Percentiles rank a stretch among this genome's conserved stretches.
phyloP scores from a whole-genome alignment of 2,329 filamentous ascomycete genomes.

The Uncinocarpus reesii region DNA sequence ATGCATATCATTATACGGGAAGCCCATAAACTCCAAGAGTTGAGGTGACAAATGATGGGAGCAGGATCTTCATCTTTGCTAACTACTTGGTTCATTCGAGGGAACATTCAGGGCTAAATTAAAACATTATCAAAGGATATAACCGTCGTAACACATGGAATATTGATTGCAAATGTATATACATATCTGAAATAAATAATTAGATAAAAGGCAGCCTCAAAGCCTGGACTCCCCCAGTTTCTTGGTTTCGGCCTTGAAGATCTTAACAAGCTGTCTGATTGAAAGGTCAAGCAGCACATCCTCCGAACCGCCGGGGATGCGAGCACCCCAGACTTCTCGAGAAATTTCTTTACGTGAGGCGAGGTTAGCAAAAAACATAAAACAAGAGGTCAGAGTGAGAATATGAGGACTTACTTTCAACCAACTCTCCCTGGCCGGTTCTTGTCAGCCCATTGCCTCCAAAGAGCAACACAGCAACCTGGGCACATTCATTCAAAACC shows the following conservation, averaged over 20 bases:
- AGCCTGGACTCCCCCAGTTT: conserved; percentile 22
- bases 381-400: conserved; percentile 6
- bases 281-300: conserved; percentile 63
- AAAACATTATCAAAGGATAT: background rate
- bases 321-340: conserved; percentile 52
- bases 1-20: no score
- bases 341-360: conserved; percentile 42
- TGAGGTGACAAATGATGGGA: no score
- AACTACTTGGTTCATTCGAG: background rate
- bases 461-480: conserved; percentile 59
- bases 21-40: no score
- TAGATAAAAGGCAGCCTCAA: conserved; percentile 6
- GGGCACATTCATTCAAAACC: conserved; percentile 60
- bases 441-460: conserved; percentile 64
- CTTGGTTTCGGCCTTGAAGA: conserved; percentile 40
- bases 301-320: conserved; percentile 59
- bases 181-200: background rate
- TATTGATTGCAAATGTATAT: background rate
- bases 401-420: conserved; percentile 50
- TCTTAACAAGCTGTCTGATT: conserved; percentile 59
- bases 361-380: conserved; percentile 21
- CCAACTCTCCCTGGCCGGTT: conserved; percentile 59
- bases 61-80: no score
- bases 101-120: background rate
- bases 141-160: background rate